phyloP scores from a whole-genome alignment of 2,329 filamentous ascomycete species.

The Diaporthe eres region DNA sequence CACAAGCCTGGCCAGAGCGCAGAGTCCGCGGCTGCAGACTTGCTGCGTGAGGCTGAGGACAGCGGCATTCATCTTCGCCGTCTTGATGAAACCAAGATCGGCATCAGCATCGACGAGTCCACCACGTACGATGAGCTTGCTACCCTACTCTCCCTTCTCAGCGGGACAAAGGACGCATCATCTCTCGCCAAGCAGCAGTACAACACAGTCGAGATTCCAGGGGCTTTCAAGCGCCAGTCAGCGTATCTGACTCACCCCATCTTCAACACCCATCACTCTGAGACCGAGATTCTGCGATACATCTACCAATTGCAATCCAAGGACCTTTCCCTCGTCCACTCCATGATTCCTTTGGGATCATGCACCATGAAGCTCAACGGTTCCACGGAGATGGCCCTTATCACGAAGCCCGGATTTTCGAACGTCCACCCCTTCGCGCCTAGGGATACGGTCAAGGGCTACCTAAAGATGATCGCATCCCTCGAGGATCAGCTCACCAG shows the following conservation, averaged over 20 bases:
- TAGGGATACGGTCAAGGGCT: conserved; percentile 74
- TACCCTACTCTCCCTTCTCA: conserved; percentile 41
- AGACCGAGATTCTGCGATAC: conserved; percentile 94
- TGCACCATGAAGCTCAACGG: conserved; percentile 99
- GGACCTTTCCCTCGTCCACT: conserved; percentile 93
- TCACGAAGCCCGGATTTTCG: conserved; percentile 82
- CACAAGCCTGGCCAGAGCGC: conserved; percentile 66
- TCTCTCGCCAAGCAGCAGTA: conserved; percentile 17
- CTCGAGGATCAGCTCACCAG: conserved; percentile 82
- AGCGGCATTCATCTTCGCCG: conserved; percentile 73
- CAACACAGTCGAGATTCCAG: conserved; percentile 60
- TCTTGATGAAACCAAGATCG: conserved; percentile 72
- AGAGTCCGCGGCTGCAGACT: conserved; percentile 52
- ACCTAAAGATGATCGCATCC: conserved; percentile 77
- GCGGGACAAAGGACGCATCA: conserved; percentile 3
- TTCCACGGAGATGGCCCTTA: conserved; percentile 91
- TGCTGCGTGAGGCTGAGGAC: conserved; percentile 63
- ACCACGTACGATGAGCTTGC: conserved; percentile 49
- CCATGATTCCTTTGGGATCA: conserved; percentile 96
- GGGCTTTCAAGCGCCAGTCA: conserved; percentile 77
- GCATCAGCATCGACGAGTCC: conserved; percentile 83
- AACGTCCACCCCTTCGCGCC: conserved; percentile 87
- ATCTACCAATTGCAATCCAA: conserved; percentile 95
- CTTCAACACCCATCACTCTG: conserved; percentile 95
- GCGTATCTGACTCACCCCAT: conserved; percentile 89